Evolutionary conservation across 108 stramenopile species (phyloP).

Genomic region (Pseudonitzschia pungens): DNA sequence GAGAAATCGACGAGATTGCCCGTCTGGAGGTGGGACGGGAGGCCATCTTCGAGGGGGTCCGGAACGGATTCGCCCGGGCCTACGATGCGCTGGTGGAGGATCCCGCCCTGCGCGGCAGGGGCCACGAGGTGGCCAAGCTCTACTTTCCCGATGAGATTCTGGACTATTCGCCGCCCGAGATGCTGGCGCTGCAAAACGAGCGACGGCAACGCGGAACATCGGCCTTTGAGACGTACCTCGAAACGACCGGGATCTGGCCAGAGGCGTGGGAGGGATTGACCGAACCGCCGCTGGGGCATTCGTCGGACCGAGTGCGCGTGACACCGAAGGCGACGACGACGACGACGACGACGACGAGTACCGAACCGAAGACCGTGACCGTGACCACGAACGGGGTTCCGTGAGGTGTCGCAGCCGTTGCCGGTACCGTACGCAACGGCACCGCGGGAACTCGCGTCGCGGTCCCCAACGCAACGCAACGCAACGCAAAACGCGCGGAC

Average conservation of each 20-base stretch:
- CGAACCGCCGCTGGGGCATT: conserved; percentile 1
- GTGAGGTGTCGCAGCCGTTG: too few relatives aligned
- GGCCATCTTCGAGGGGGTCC: conserved; percentile 85
- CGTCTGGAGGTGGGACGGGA: conserved; percentile 75
- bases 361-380: too few relatives aligned
- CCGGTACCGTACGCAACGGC: too few relatives aligned
- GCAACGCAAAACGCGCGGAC: too few relatives aligned
- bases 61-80: conserved; percentile 85
- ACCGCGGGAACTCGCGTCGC: too few relatives aligned
- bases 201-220: neutral
- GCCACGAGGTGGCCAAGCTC: conserved; percentile 56
- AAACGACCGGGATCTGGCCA: conserved; percentile 11
- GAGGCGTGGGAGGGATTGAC: conserved; percentile 20
- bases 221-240: conserved; percentile 28
- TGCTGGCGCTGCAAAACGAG: neutral
- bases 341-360: neutral
- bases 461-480: too few relatives aligned
- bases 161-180: conserved; percentile 65
- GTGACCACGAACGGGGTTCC: too few relatives aligned
- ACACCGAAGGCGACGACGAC: neutral
- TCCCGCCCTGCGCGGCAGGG: conserved; percentile 67
- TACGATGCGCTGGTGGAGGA: conserved; percentile 91
- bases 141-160: conserved; percentile 87
- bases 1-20: conserved; percentile 77
- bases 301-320: neutral